A percentile compares a stretch with the other conserved stretches of the same genome.
Evolutionary conservation across 805 yeast genomes (phyloP).

Genomic region (Candida vaughaniae): DNA sequence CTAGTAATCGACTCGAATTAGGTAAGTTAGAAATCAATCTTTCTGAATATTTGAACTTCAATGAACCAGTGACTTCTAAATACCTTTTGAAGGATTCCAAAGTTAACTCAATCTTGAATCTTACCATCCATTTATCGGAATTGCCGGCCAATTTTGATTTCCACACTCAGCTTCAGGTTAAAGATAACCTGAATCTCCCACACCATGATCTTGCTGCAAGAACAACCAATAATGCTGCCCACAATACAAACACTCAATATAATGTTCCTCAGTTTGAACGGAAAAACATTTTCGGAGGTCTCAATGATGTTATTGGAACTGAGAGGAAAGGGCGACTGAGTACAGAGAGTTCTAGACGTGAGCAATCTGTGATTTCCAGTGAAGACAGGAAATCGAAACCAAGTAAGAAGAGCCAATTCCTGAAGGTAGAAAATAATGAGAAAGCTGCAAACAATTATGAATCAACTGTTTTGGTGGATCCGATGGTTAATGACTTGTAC

Average conservation of each 20-base stretch:
- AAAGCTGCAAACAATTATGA: neutral
- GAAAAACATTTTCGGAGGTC: conserved; percentile 49
- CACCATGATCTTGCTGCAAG: conserved; percentile 5
- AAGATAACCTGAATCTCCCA: conserved; percentile 19
- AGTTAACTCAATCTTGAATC: conserved; percentile 73
- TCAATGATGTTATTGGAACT: conserved; percentile 31
- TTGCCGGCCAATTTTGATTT: conserved; percentile 38
- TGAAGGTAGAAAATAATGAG: conserved; percentile 1
- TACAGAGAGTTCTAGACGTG: conserved; percentile 1
- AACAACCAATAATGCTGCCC: neutral
- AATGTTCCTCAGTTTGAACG: conserved; percentile 41
- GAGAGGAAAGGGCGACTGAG: conserved; percentile 8
- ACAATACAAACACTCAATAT: conserved; percentile 21
- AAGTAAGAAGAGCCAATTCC: conserved; percentile 4
- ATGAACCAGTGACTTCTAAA: conserved; percentile 52
- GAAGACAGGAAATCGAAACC: neutral
- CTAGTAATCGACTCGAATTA: conserved; percentile 26
- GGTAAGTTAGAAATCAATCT: conserved; percentile 71
- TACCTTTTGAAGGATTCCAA: conserved; percentile 76
- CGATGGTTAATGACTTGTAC: conserved; percentile 49
- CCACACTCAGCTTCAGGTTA: conserved; percentile 40
- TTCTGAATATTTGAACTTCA: conserved; percentile 64
- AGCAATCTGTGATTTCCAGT: neutral
- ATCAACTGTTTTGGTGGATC: conserved; percentile 38
- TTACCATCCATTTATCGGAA: conserved; percentile 54